Evolutionary conservation across 768 basidiomycete species (phyloP).

Genomic region (Tricholoma flavovirens): DNA sequence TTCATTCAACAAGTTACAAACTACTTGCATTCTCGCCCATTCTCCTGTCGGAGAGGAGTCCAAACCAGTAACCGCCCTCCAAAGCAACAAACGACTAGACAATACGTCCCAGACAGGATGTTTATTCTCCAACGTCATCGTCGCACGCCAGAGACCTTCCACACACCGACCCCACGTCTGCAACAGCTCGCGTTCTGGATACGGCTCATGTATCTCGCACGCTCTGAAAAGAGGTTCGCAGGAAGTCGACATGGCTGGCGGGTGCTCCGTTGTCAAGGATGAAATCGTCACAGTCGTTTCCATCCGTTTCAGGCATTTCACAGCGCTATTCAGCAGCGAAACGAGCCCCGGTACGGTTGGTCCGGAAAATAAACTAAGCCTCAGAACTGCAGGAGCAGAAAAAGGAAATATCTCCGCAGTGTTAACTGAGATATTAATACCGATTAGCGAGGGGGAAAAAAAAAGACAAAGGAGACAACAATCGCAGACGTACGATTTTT

Average conservation of each 20-base stretch:
- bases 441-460: background rate
- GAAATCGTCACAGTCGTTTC: conserved; percentile 20
- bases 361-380: conserved; percentile 31
- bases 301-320: conserved; percentile 22
- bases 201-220: conserved; percentile 30
- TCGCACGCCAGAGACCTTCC: conserved; percentile 50
- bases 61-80: conserved; percentile 42
- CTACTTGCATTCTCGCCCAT: conserved; percentile 44
- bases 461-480: background rate
- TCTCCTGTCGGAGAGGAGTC: conserved; percentile 37
- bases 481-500: conserved; percentile 25
- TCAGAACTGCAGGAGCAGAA: conserved; percentile 26
- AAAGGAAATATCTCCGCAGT: conserved; percentile 14
- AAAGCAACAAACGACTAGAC: conserved; percentile 49
- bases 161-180: conserved; percentile 46
- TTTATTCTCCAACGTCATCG: conserved; percentile 34
- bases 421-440: background rate
- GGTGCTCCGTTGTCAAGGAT: background rate
- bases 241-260: conserved; percentile 3
- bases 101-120: conserved; percentile 44
- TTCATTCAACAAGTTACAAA: conserved; percentile 23
- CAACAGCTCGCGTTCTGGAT: conserved; percentile 21
- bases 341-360: conserved; percentile 20
- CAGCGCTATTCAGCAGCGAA: conserved; percentile 24
- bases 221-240: conserved; percentile 27